Percentiles rank a stretch among this genome's conserved stretches.
Conservation (phyloP, 176 grass and related monocot species). For the Urochloa ruziziensis region DNA sequence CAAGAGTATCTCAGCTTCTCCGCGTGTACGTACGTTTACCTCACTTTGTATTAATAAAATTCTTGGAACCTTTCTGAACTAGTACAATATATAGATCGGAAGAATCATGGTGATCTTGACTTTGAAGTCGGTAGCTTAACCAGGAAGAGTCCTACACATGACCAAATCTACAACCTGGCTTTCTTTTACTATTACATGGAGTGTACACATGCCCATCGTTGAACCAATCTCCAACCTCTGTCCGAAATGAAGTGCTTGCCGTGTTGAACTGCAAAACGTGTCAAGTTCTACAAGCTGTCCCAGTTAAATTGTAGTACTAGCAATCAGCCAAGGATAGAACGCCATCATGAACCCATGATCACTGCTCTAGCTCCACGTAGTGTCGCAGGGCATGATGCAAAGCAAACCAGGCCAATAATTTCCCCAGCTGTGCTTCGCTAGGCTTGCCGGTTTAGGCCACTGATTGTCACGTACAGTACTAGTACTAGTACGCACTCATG, state of each 20-base stretch:
- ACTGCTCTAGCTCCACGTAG: background rate
- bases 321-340: background rate
- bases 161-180: background rate
- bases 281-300: too few species aligned
- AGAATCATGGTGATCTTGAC: conserved; percentile 38
- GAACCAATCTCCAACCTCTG: background rate
- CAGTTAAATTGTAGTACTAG: too few species aligned
- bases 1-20: background rate
- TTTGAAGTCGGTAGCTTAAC: conserved; percentile 26
- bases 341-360: conserved; percentile 19
- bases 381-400: background rate
- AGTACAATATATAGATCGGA: conserved; percentile 19
- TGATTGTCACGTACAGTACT: conserved; percentile 20
- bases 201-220: background rate
- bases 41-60: background rate
- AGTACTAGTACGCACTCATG: background rate
- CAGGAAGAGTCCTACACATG: too few species aligned
- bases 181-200: background rate
- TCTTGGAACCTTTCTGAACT: background rate
- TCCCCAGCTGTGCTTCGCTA: conserved; percentile 27
- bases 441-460: conserved; percentile 27
- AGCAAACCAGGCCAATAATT: conserved; percentile 2
- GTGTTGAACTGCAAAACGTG: too few species aligned
- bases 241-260: too few species aligned
- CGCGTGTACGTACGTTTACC: conserved; percentile 11